Percentiles rank a stretch among this genome's conserved stretches.
phyloP scores from a whole-genome alignment of 306 rosid genomes.

The Vigna trinervia region DNA sequence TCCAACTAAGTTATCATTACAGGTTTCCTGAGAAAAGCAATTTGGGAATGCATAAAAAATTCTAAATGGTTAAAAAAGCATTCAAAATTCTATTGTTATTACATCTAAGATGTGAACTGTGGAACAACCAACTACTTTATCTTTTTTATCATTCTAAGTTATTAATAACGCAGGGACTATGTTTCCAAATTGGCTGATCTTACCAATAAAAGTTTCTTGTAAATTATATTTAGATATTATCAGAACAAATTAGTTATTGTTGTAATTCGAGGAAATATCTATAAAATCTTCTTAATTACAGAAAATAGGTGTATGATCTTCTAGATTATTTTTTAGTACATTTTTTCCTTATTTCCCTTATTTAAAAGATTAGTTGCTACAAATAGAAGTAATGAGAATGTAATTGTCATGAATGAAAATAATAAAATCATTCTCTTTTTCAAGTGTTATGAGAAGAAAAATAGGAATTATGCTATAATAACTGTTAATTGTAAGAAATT shows the following conservation, averaged over 20 bases:
- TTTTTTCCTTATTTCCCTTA: no score
- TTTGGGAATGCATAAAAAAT: not conserved
- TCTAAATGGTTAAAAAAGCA: not conserved
- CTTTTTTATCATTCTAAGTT: no score
- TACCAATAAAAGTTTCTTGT: constrained; percentile 15
- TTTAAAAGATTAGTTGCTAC: no score
- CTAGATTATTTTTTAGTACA: no score
- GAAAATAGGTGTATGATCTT: no score
- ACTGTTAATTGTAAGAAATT: not conserved
- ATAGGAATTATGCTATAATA: not conserved
- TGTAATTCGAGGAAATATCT: no score
- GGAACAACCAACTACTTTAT: no score
- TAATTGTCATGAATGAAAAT: no score
- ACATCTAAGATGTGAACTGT: not conserved
- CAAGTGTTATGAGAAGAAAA: not conserved
- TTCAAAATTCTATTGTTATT: constrained; percentile 3
- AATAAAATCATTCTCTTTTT: no score
- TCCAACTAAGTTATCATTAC: constrained; percentile 11
- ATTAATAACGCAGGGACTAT: no score
- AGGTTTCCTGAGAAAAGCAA: not conserved
- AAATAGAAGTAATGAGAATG: no score
- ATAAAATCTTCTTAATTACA: no score
- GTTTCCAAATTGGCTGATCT: not conserved
- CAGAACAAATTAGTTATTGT: not conserved
- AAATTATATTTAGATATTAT: not conserved